Base-by-base conservation (phyloP, 2,329 filamentous ascomycete species). In the Claviceps purpurea region DNA sequence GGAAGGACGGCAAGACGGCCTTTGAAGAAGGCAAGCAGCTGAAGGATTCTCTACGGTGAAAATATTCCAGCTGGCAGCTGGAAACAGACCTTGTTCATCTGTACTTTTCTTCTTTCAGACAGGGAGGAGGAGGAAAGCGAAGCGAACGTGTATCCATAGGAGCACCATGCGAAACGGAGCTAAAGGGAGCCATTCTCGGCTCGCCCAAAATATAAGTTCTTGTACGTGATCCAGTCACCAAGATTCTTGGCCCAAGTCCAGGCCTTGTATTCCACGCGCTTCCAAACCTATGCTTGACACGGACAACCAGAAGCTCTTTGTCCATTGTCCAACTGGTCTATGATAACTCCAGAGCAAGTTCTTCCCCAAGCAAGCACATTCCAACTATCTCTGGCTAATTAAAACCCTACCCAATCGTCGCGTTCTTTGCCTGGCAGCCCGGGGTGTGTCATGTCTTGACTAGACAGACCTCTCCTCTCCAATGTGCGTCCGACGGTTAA, bases 1-100 rank as follows among this genome's bases (percentile, higher is more conserved):
- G 71, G 16, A 71, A 73, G 58, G 78, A 81, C 57, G 84, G 83
- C 18, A 85, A 84, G 65, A 82, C 84, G n/a, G 72, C 73, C 40
- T 81, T 88, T 59, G 74, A 81, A 59, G 77, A 81, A 47, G 68
- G 68, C n/a, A 79, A 77, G 61, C 73, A 77, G 49, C 63, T 81
- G 42, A 79, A 79, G 59, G 74, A 79, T 52, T 76, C 78, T 62
- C 71, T 78, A 41, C 65, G 69, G 58, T 76, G 58, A 61, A 22
- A 11, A 16, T 8, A 39, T 34, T 24, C 4, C 7, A 40, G 37
- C 37, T 24, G 18, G 14, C 20, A 7, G 16, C 14, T 20, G 11
- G 38, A 18, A 16, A 18, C 13, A 18, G n/a, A 16, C 30, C 10
- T 14, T 30, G 1, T 18, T 48, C n/a, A 8, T 30, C 14, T 41